phyloP scores from a whole-genome alignment of 768 basidiomycete species.

The Pisolithus orientalis region DNA sequence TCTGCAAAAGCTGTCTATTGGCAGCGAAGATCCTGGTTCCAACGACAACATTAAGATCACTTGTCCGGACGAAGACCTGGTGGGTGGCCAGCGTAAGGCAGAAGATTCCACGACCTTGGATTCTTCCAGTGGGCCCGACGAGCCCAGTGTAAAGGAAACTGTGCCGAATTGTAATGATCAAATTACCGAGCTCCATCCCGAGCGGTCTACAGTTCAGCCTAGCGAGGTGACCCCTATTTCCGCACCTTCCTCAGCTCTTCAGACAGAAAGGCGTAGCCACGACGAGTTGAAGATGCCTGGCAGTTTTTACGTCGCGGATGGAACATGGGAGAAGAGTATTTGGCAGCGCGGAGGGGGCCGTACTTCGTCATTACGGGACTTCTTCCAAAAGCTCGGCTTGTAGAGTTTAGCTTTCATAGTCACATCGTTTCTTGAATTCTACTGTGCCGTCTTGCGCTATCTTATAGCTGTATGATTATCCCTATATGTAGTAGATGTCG shows the following conservation, averaged over 20 bases:
- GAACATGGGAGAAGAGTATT: slow-evolving; percentile 2
- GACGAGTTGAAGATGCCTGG: slow-evolving; percentile 44
- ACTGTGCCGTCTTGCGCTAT: too few species aligned
- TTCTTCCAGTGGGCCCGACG: slow-evolving; percentile 16
- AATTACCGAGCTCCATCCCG: neutral
- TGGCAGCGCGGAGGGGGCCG: neutral
- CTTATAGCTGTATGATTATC: too few species aligned
- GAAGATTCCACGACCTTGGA: slow-evolving; percentile 13
- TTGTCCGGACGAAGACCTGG: slow-evolving; percentile 21
- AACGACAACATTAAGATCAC: slow-evolving; percentile 39
- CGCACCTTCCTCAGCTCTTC: neutral
- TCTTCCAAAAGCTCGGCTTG: slow-evolving; percentile 19
- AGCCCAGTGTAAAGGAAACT: slow-evolving; percentile 9
- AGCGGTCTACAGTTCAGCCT: neutral
- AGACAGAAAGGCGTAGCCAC: slow-evolving; percentile 14
- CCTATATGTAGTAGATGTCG: too few species aligned
- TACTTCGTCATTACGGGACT: slow-evolving; percentile 14
- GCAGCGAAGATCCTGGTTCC: slow-evolving; percentile 29
- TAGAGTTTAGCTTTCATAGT: slow-evolving; percentile 12
- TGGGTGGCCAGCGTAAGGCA: slow-evolving; percentile 17
- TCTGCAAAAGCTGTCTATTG: slow-evolving; percentile 24
- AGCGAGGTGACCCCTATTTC: neutral
- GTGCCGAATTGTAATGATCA: neutral
- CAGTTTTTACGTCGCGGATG: slow-evolving; percentile 34
- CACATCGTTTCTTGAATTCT: neutral